A percentile compares a stretch with the other conserved stretches of the same genome.
phyloP scores from a whole-genome alignment of 1,284 basidiomycete genomes.

The Golubevia pallescens region DNA sequence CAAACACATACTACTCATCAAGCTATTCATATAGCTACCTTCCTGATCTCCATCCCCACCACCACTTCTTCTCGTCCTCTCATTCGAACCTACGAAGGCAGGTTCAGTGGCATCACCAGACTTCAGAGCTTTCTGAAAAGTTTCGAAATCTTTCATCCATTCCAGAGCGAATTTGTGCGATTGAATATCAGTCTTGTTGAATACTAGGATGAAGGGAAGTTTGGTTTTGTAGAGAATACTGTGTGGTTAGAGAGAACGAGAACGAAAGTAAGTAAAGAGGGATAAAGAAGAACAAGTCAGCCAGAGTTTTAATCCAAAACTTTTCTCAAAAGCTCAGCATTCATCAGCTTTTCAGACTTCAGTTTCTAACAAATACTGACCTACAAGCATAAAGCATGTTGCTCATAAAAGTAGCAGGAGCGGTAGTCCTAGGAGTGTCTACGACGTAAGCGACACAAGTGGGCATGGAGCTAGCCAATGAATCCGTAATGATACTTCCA shows the following conservation, averaged over 20 bases:
- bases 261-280: not conserved
- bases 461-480: slow-evolving; percentile 56
- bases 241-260: not conserved
- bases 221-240: slow-evolving; percentile 64
- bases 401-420: slow-evolving; percentile 64
- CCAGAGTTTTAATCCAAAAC: not conserved
- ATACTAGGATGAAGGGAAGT: slow-evolving; percentile 62
- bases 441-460: slow-evolving; percentile 63
- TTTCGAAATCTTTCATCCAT: slow-evolving; percentile 64
- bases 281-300: not conserved
- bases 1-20: slow-evolving; percentile 64
- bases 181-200: slow-evolving; percentile 64
- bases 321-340: not conserved
- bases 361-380: slow-evolving; percentile 7
- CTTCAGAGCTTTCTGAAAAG: slow-evolving; percentile 54
- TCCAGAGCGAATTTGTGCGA: slow-evolving; percentile 52
- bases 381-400: slow-evolving; percentile 64
- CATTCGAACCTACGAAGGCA: slow-evolving; percentile 17
- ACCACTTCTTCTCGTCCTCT: slow-evolving; percentile 9
- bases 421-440: slow-evolving; percentile 60
- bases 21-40: slow-evolving; percentile 63
- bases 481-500: slow-evolving; percentile 59
- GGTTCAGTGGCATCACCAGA: slow-evolving; percentile 56
- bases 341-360: too few relatives aligned
- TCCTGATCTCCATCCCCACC: slow-evolving; percentile 18